Evolutionary conservation across 169 alveolate species (phyloP), one percentile per base, ranked within the genome.

Genomic region (Cryptosporidium canis): DNA sequence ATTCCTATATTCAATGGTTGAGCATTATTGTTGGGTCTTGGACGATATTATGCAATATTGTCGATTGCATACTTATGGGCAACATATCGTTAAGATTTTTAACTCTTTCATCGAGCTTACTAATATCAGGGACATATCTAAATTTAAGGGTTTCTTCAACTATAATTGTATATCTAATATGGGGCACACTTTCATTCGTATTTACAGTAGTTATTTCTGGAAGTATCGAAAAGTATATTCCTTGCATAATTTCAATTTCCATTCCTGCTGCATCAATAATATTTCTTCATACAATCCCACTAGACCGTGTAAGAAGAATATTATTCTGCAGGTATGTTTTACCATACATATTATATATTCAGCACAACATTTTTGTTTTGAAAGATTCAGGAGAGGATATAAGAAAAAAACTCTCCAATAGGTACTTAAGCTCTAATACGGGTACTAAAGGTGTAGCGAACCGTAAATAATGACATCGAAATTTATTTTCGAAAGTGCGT

Each of bases 231-330:
- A 70, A 70, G 53, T 70, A 70, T 51, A 70, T 70, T 55, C 68
- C 84, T 9, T 70, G 84, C 35, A 48, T 70, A 51, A 27, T 70
- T 48, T 39, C 84, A 29, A 55, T 70, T 31, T 31, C 51, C 6
- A 55, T 70, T 3, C 84, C 84, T 51, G 65, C 84, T n/a, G 66
- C 84, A 27, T 51, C 84, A n/a, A 55, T 70, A 51, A 70, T 70
- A 70, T 70, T 70, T 14, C 53, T 70, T 27, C 84, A 70, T 11
- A 70, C 84, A 24, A 70, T 70, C 63, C 84, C 84, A 29, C 31
- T 70, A 33, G 84, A 70, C 53, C 41, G 84, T 9, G 84, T 70
- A 7, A 70, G 84, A 33, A 48, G 84, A 35, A 70, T 70, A 61
- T 51, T 70, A 55, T 70, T 70, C 16, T 70, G 84, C 31, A 48